A percentile compares a stretch with the other conserved stretches of the same genome.
Evolutionary conservation across 306 rosid genomes (phyloP).

Genomic region (Trifolium pratense): DNA sequence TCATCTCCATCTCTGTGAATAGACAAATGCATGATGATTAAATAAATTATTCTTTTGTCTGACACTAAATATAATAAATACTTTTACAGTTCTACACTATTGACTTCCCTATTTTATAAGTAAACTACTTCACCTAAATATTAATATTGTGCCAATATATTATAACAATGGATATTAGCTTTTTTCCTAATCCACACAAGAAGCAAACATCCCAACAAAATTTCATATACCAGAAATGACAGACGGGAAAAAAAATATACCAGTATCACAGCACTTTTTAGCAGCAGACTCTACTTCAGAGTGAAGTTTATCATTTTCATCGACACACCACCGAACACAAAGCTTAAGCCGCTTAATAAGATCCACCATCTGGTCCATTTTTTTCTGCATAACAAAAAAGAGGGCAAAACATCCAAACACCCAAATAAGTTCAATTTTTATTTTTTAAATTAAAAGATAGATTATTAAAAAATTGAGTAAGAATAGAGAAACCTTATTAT

Average conservation of each 20-base stretch:
- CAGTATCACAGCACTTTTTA: neutral
- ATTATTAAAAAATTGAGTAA: neutral
- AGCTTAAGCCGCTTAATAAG: conserved; percentile 23
- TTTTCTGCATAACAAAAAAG: neutral
- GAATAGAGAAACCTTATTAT: neutral
- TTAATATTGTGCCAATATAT: too few relatives aligned
- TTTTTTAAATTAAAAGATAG: neutral
- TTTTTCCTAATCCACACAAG: neutral
- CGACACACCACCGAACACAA: conserved; percentile 11
- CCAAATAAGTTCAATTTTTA: conserved; percentile 6
- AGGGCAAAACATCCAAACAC: neutral
- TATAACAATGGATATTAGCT: neutral
- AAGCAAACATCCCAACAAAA: neutral
- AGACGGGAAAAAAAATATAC: neutral
- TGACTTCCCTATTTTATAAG: neutral
- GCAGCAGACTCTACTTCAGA: neutral
- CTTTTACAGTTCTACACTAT: neutral
- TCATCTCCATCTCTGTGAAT: conserved; percentile 71
- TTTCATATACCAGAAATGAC: neutral
- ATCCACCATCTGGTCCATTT: conserved; percentile 23
- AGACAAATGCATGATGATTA: neutral
- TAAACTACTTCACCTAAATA: neutral
- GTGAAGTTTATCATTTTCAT: neutral
- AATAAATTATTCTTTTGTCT: neutral
- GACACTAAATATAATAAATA: neutral